Evolutionary conservation across 2,329 filamentous ascomycete species (phyloP).

Genomic region (Epichloe sp.): DNA sequence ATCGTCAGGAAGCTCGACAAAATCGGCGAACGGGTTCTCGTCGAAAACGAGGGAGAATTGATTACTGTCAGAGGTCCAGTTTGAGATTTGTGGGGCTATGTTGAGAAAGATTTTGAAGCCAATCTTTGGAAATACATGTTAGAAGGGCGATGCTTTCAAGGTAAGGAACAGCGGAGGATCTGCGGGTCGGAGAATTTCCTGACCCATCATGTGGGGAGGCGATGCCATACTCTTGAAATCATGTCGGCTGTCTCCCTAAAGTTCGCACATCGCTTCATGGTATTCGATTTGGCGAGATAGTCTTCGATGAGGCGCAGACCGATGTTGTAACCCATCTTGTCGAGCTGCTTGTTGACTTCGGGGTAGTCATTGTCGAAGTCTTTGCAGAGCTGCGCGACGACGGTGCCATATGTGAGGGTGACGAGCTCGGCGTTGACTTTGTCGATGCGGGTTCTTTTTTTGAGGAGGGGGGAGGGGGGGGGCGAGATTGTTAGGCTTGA

Average conservation of each 20-base stretch:
- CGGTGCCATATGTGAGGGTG: constrained; percentile 93
- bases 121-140: constrained; percentile 40
- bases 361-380: constrained; percentile 90
- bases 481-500: constrained; percentile 14
- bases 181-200: background rate
- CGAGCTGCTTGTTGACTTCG: constrained; percentile 94
- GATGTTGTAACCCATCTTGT: constrained; percentile 99
- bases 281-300: constrained; percentile 90
- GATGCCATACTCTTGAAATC: constrained; percentile 62
- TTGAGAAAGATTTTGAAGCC: constrained; percentile 99
- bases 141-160: background rate
- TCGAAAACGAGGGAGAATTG: constrained; percentile 95
- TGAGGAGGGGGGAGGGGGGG: constrained; percentile 1
- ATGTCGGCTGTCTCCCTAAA: constrained; percentile 95
- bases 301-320: constrained; percentile 92
- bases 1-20: constrained; percentile 94
- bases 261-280: constrained; percentile 76
- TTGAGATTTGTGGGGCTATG: constrained; percentile 82
- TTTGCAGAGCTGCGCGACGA: constrained; percentile 90
- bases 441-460: constrained; percentile 84
- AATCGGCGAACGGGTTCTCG: constrained; percentile 92
- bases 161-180: background rate
- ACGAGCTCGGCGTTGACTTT: constrained; percentile 98
- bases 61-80: constrained; percentile 93
- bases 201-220: too few species aligned